These are phyloP conservation scores for Chlamydomonas asymmetrica DNA, from an alignment of 139 green algal species.

Conservation along the genomic window DNA sequence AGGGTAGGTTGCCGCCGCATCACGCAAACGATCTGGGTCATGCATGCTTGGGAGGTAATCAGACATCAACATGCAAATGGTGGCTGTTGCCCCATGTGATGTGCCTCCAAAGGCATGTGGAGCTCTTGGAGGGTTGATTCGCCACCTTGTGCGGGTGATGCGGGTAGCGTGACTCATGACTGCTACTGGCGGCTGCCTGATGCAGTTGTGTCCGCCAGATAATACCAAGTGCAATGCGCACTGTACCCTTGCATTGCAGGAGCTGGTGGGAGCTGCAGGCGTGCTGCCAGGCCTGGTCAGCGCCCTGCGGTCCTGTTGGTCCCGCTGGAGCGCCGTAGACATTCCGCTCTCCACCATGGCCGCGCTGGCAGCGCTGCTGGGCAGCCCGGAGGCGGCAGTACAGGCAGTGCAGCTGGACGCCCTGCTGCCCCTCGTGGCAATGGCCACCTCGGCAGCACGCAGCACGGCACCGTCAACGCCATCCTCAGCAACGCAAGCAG, in stretches of 20 bases:
- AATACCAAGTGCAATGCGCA: conserved; percentile 1
- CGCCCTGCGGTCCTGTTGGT: no score
- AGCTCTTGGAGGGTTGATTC: no score
- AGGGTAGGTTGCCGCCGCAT: no score
- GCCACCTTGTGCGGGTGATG: no score
- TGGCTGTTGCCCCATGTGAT: no score
- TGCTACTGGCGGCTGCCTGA: not conserved
- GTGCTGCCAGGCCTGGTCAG: no score
- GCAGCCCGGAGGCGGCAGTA: conserved; percentile 9
- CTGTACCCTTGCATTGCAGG: not conserved
- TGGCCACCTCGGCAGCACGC: no score
- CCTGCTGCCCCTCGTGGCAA: no score
- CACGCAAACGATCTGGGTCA: no score
- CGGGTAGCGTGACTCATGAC: not conserved
- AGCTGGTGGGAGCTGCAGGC: not conserved
- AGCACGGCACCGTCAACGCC: not conserved
- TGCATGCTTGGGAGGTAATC: no score
- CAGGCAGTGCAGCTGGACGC: not conserved
- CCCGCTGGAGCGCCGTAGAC: not conserved
- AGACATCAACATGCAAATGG: no score
- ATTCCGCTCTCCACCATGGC: not conserved
- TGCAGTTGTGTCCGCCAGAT: not conserved
- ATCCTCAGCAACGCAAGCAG: not conserved
- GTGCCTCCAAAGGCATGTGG: no score
- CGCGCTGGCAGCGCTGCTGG: conserved; percentile 7